Percentiles rank a stretch among this genome's conserved stretches.
phyloP scores from a whole-genome alignment of 441 rosid genomes.

The Jatropha podagrica region DNA sequence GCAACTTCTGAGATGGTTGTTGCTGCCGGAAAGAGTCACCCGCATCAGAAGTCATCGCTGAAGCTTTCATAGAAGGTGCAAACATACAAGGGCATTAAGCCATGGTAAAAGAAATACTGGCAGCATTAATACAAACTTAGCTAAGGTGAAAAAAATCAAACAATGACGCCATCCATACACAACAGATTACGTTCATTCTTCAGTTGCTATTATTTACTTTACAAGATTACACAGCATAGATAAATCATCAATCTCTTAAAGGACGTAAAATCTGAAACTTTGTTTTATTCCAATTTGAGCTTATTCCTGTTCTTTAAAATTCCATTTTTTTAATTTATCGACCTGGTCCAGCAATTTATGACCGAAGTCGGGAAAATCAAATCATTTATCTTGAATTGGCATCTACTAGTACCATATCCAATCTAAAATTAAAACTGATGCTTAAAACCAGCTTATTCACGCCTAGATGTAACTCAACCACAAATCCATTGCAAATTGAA shows the following conservation, averaged over 20 bases:
- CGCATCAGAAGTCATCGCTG: constrained; percentile 41
- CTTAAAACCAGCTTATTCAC: not conserved
- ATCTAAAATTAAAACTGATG: not conserved
- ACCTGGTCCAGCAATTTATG: not conserved
- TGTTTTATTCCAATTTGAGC: not conserved
- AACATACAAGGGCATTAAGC: not conserved
- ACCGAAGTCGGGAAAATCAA: not conserved
- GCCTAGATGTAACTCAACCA: not conserved
- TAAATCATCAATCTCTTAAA: not conserved
- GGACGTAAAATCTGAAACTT: not conserved
- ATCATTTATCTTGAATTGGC: not conserved
- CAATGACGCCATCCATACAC: not conserved
- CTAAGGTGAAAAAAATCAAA: not conserved
- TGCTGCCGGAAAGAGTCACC: constrained; percentile 31
- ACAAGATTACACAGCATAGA: too few species aligned
- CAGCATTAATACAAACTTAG: not conserved
- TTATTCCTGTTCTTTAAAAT: not conserved
- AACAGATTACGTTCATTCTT: not conserved
- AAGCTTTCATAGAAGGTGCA: not conserved
- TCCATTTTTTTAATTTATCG: too few species aligned
- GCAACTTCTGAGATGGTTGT: constrained; percentile 43
- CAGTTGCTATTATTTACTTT: not conserved
- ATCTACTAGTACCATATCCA: too few species aligned
- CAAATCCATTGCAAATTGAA: not conserved
- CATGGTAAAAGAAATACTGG: not conserved